These are phyloP conservation scores for Phascolomyces articulosus DNA, from an alignment of 371 early-diverging fungal species.

Conservation along the genomic window DNA sequence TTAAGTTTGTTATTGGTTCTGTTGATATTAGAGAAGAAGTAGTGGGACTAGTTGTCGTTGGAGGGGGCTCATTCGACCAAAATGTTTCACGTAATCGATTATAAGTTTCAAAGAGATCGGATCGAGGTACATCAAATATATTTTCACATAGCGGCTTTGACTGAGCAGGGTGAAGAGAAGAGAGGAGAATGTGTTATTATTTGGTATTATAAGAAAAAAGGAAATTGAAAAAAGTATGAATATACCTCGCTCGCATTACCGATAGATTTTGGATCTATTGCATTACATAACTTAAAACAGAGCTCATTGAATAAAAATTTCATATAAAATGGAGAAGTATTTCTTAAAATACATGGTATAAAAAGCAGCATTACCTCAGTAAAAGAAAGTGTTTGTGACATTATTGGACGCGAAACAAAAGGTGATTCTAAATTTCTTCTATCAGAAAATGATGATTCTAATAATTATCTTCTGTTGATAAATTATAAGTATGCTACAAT, in stretches of 20 bases:
- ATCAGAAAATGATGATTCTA: too few relatives aligned
- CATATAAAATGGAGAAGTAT: not conserved
- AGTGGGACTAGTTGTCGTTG: not conserved
- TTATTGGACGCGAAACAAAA: not conserved
- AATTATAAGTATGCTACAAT: too few relatives aligned
- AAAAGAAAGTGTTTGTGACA: not conserved
- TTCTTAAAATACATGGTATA: not conserved
- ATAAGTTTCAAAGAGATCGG: conserved; percentile 11
- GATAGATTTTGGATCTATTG: not conserved
- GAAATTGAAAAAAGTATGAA: not conserved
- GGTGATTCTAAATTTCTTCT: too few relatives aligned
- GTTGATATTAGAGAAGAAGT: too few relatives aligned
- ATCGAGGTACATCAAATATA: conserved; percentile 12
- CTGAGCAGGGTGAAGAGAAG: not conserved
- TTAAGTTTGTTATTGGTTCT: too few relatives aligned
- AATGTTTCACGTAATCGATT: conserved; percentile 12
- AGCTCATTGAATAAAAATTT: too few relatives aligned
- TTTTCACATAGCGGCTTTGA: conserved; percentile 11
- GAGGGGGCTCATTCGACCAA: not conserved
- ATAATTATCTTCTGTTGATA: too few relatives aligned
- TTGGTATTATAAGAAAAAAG: too few relatives aligned
- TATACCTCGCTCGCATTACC: not conserved
- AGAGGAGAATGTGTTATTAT: not conserved
- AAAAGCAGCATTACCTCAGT: not conserved
- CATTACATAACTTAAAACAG: not conserved